Conservation (phyloP, 2,329 filamentous ascomycete species). For the Cytospora mali region DNA sequence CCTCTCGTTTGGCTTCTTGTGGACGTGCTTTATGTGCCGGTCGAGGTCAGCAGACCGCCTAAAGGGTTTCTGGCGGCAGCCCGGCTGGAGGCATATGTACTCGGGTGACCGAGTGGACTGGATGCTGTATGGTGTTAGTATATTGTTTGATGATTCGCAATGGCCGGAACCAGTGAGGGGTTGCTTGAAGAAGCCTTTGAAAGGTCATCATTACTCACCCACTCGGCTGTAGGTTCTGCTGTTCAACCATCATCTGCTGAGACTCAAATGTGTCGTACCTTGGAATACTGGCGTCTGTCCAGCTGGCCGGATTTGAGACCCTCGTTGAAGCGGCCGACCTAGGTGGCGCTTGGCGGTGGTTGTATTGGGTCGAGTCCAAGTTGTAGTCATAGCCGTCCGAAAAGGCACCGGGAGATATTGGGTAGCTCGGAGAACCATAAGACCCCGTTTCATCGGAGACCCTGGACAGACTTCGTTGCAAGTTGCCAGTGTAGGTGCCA, state of each 20-base stretch:
- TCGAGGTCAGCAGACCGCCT: constrained; percentile 57
- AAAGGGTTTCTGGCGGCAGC: constrained; percentile 51
- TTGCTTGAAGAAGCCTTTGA: no score
- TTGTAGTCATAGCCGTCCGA: constrained; percentile 4
- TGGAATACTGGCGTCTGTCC: neutral
- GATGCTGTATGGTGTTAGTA: constrained; percentile 7
- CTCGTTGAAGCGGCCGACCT: neutral
- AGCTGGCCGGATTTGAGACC: neutral
- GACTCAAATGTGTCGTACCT: constrained; percentile 1
- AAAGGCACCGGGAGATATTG: constrained; percentile 6
- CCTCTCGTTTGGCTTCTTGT: constrained; percentile 47
- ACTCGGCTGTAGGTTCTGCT: constrained; percentile 1
- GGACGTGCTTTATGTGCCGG: constrained; percentile 54
- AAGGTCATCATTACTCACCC: neutral
- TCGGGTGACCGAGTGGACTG: constrained; percentile 3
- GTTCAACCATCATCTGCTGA: neutral
- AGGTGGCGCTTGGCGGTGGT: neutral
- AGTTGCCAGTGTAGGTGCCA: constrained; percentile 8
- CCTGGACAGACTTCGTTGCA: constrained; percentile 20
- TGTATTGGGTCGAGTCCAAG: constrained; percentile 2
- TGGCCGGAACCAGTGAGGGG: no score
- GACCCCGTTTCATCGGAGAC: constrained; percentile 12
- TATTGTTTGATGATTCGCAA: neutral
- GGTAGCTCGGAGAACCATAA: constrained; percentile 4
- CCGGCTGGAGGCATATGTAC: constrained; percentile 42